These are phyloP conservation scores for Suhomyces faveliae DNA, from an alignment of 805 yeast species.

Conservation along the genomic window DNA sequence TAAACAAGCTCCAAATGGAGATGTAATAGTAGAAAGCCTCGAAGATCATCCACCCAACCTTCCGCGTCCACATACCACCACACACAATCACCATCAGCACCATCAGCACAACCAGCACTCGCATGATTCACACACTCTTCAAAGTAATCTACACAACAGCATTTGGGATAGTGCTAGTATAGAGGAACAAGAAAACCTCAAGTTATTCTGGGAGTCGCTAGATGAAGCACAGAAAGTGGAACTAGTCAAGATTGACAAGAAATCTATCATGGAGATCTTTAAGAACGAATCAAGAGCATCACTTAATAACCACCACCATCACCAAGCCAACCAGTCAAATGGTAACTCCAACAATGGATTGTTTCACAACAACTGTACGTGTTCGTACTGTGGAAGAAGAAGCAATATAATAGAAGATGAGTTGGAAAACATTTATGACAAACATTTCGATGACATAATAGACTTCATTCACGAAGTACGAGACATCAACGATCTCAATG, in stretches of 20 bases:
- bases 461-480: slow-evolving; percentile 39
- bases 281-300: slow-evolving; percentile 37
- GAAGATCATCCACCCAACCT: slow-evolving; percentile 16
- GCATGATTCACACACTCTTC: slow-evolving; percentile 8
- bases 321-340: slow-evolving; percentile 10
- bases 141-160: slow-evolving; percentile 13
- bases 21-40: slow-evolving; percentile 66
- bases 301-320: slow-evolving; percentile 6
- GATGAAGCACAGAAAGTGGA: slow-evolving; percentile 57
- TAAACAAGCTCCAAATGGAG: slow-evolving; percentile 71
- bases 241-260: slow-evolving; percentile 65
- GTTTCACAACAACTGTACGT: slow-evolving; percentile 48
- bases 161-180: slow-evolving; percentile 49
- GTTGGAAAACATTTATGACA: slow-evolving; percentile 68
- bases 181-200: slow-evolving; percentile 52
- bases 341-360: slow-evolving; percentile 3
- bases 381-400: slow-evolving; percentile 76
- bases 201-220: slow-evolving; percentile 65
- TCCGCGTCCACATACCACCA: no score
- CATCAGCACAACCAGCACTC: slow-evolving; percentile 9
- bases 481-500: slow-evolving; percentile 36
- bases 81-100: slow-evolving; percentile 3
- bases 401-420: slow-evolving; percentile 72
- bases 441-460: slow-evolving; percentile 53
- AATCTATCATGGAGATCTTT: slow-evolving; percentile 63